Conservation (phyloP, 1,284 basidiomycete genomes). For the Ustilago vetiveriae region DNA sequence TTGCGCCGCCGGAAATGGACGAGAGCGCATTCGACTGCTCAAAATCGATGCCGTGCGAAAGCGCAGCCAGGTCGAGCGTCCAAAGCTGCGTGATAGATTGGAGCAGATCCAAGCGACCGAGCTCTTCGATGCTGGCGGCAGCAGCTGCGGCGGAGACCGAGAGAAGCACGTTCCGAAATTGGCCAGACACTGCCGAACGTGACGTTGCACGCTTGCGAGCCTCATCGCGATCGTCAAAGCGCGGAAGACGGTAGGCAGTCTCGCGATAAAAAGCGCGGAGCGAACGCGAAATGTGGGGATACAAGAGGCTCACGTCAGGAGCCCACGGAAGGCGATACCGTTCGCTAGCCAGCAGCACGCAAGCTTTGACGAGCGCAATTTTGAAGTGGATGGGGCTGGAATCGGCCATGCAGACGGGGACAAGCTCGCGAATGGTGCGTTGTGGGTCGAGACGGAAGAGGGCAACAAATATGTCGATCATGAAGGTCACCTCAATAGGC, state of each 20-base stretch:
- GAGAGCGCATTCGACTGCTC: slow-evolving; percentile 8
- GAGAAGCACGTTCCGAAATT: slow-evolving; percentile 24
- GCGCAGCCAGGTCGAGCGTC: slow-evolving; percentile 46
- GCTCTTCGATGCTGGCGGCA: slow-evolving; percentile 43
- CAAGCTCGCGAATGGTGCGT: slow-evolving; percentile 48
- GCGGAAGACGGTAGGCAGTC: slow-evolving; percentile 34
- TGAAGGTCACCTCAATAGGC: slow-evolving; percentile 57
- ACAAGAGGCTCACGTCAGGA: slow-evolving; percentile 50
- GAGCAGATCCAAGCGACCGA: slow-evolving; percentile 47
- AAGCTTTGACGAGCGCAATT: slow-evolving; percentile 54
- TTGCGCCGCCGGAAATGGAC: slow-evolving; percentile 15
- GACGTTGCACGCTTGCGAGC: slow-evolving; percentile 33
- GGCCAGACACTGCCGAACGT: slow-evolving; percentile 14
- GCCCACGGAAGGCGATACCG: slow-evolving; percentile 47
- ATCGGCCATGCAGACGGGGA: slow-evolving; percentile 53
- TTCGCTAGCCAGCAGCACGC: slow-evolving; percentile 54
- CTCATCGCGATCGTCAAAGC: slow-evolving; percentile 31
- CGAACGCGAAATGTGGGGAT: slow-evolving; percentile 46
- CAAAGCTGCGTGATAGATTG: slow-evolving; percentile 58
- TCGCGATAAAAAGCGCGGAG: slow-evolving; percentile 53
- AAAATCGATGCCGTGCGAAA: slow-evolving; percentile 38
- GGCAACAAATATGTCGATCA: slow-evolving; percentile 61
- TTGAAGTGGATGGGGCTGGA: slow-evolving; percentile 53
- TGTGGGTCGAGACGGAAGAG: slow-evolving; percentile 63
- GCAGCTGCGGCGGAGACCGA: slow-evolving; percentile 28